Conservation (phyloP, 164 flowering plant species). For the Tinospora cordifolia region DNA sequence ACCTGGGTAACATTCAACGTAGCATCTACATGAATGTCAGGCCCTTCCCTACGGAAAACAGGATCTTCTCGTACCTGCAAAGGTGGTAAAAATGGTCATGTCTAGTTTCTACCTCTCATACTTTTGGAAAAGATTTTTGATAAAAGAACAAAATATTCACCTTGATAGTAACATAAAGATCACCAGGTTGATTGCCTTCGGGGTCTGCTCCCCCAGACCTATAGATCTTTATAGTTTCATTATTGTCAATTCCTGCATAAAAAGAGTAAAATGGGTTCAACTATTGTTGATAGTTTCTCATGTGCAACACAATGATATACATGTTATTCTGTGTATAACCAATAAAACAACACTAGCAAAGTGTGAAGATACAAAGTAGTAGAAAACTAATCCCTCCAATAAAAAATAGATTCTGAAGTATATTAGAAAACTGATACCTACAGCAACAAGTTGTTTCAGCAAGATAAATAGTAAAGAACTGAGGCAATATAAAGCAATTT, state of each 20-base stretch:
- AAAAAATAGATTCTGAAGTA: too few relatives aligned
- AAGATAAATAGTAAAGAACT: too few relatives aligned
- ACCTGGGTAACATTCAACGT: slow-evolving; percentile 75
- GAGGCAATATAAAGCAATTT: too few relatives aligned
- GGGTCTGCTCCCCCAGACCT: slow-evolving; percentile 95
- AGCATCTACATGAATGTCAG: slow-evolving; percentile 90
- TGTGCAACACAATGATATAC: too few relatives aligned
- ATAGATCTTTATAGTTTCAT: slow-evolving; percentile 54
- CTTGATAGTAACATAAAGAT: slow-evolving; percentile 75
- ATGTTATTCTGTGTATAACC: too few relatives aligned
- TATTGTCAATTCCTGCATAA: slow-evolving; percentile 66
- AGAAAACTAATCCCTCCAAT: too few relatives aligned
- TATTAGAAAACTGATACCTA: too few relatives aligned
- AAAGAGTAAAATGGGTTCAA: too few relatives aligned
- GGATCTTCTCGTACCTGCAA: slow-evolving; percentile 83
- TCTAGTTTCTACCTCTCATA: background rate
- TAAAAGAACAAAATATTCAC: slow-evolving; percentile 26
- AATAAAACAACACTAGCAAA: too few relatives aligned
- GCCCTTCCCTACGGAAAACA: slow-evolving; percentile 86
- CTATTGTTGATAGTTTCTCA: too few relatives aligned
- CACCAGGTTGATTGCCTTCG: slow-evolving; percentile 89
- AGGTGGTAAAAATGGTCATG: background rate
- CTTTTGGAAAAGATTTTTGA: background rate
- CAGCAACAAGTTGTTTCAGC: too few relatives aligned
- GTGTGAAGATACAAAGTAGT: too few relatives aligned